Evolutionary conservation across 176 grass and related monocot genomes (phyloP).

Genomic region (Alloteropsis semialata): DNA sequence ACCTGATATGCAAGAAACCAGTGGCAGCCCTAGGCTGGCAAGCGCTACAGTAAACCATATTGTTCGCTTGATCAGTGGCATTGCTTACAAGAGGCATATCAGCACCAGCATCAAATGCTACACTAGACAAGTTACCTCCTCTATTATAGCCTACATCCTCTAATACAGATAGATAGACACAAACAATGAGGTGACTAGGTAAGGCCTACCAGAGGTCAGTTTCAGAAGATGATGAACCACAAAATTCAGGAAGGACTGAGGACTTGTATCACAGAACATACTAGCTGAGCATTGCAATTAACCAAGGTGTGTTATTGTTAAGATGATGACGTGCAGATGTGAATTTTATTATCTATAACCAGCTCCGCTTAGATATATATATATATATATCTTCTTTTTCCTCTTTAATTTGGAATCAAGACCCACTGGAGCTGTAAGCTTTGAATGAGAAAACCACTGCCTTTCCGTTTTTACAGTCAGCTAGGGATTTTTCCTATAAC

Average conservation of each 20-base stretch:
- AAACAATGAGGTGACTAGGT: not conserved
- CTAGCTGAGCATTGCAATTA: not conserved
- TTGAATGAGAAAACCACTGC: not conserved
- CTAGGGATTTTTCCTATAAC: not conserved
- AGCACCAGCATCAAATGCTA: conserved; percentile 10
- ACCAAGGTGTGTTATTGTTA: not conserved
- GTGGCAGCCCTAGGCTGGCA: not conserved
- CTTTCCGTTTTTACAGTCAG: not conserved
- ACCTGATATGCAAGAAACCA: not conserved
- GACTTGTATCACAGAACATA: not conserved
- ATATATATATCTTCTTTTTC: not conserved
- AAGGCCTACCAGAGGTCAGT: not conserved
- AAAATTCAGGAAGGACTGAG: not conserved
- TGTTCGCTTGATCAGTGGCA: not conserved
- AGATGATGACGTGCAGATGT: not conserved
- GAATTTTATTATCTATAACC: not conserved
- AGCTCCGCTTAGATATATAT: too few species aligned
- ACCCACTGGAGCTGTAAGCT: not conserved
- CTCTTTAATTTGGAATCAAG: not conserved
- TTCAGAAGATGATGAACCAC: not conserved
- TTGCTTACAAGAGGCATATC: not conserved
- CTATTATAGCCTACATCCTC: not conserved
- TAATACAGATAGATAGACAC: not conserved
- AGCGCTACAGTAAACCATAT: not conserved
- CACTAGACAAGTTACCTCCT: not conserved